These are phyloP conservation scores for Ustilago trichophora DNA, from an alignment of 1,284 basidiomycete genomes.

Conservation along the genomic window DNA sequence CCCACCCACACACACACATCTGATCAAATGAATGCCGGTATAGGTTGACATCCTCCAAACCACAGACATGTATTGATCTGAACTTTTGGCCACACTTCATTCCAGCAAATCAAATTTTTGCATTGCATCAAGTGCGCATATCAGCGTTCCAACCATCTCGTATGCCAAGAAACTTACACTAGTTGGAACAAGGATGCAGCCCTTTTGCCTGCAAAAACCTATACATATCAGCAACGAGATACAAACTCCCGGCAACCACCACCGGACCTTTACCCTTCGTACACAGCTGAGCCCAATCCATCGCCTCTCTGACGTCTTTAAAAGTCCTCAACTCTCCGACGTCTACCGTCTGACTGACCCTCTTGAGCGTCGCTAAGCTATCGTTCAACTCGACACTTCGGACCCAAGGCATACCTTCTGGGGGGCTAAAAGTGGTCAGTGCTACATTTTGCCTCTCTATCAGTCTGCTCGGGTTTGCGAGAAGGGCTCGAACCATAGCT, in stretches of 20 bases:
- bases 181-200: too few species aligned
- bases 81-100: too few species aligned
- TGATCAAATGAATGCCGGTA: too few species aligned
- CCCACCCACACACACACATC: too few species aligned
- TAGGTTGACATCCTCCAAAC: too few species aligned
- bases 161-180: too few species aligned
- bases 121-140: too few species aligned
- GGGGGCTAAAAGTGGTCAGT: conserved; percentile 56
- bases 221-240: conserved; percentile 62
- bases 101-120: too few species aligned
- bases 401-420: conserved; percentile 66
- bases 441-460: conserved; percentile 49
- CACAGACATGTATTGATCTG: too few species aligned
- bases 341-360: conserved; percentile 5
- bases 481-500: conserved; percentile 47
- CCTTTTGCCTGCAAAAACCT: conserved; percentile 10
- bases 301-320: conserved; percentile 18
- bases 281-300: conserved; percentile 28
- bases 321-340: conserved; percentile 23
- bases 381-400: conserved; percentile 20
- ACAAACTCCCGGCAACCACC: conserved; percentile 61
- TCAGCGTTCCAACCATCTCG: too few species aligned
- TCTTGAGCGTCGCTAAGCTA: conserved; percentile 5
- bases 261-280: conserved; percentile 12
- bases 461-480: conserved; percentile 6